Evolutionary conservation across 495 filamentous ascomycete genomes (phyloP).

Genomic region (Chaetomium fimeti): DNA sequence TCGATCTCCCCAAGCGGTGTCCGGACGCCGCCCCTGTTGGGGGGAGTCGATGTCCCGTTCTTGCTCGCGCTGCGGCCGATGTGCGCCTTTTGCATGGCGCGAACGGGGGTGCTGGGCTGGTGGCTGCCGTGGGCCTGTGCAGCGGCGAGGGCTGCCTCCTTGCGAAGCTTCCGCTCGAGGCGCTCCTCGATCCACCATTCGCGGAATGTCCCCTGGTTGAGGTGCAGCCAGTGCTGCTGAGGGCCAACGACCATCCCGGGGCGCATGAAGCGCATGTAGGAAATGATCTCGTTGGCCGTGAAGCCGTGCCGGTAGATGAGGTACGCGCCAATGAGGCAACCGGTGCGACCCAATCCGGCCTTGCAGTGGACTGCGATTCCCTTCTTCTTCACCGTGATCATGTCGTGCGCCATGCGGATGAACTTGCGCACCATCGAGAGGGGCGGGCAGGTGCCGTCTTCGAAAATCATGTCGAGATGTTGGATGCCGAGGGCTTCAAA

Average conservation of each 20-base stretch:
- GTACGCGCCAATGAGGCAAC: slow-evolving; percentile 92
- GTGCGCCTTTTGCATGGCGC: slow-evolving; percentile 61
- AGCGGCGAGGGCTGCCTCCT: slow-evolving; percentile 53
- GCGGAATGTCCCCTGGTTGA: slow-evolving; percentile 93
- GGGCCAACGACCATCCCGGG: slow-evolving; percentile 99
- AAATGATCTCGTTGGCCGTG: slow-evolving; percentile 96
- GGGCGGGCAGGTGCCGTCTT: slow-evolving; percentile 93
- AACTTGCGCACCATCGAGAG: slow-evolving; percentile 83
- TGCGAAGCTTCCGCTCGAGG: slow-evolving; percentile 58
- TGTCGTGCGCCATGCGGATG: slow-evolving; percentile 90
- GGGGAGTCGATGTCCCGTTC: slow-evolving; percentile 70
- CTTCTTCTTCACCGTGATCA: slow-evolving; percentile 81
- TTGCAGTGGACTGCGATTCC: slow-evolving; percentile 98
- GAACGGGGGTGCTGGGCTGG: slow-evolving; percentile 69
- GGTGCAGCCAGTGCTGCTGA: slow-evolving; percentile 98
- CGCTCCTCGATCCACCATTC: slow-evolving; percentile 98
- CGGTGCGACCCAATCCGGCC: slow-evolving; percentile 93
- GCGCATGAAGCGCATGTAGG: slow-evolving; percentile 99
- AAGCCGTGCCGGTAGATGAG: slow-evolving; percentile 98
- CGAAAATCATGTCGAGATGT: slow-evolving; percentile 99
- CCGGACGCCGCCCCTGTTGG: slow-evolving; percentile 71
- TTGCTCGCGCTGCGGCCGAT: slow-evolving; percentile 51
- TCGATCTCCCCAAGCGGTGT: slow-evolving; percentile 88
- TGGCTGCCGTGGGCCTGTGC: slow-evolving; percentile 40
- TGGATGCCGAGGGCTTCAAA: slow-evolving; percentile 93